These are phyloP conservation scores for Paecilomyces niveus DNA, from an alignment of 2,329 filamentous ascomycete genomes.

Conservation along the genomic window DNA sequence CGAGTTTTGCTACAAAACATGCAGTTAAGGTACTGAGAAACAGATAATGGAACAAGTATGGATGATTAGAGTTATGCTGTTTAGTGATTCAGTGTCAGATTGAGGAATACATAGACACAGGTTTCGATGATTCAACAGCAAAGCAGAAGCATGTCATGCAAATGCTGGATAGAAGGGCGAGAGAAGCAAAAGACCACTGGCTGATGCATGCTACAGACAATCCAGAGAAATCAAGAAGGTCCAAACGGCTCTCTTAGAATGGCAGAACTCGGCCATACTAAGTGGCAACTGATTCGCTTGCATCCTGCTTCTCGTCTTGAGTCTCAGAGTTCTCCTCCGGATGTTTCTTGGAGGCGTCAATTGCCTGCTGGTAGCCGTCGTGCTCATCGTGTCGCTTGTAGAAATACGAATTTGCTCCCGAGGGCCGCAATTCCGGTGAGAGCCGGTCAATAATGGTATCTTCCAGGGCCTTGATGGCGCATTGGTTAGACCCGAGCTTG, in stretches of 20 bases:
- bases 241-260: neutral
- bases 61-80: neutral
- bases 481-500: constrained; percentile 72
- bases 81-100: neutral
- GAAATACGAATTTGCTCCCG: constrained; percentile 48
- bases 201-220: neutral
- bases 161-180: neutral
- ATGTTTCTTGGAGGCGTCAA: constrained; percentile 7
- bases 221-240: neutral
- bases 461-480: constrained; percentile 68
- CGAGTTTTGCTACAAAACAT: too few relatives aligned
- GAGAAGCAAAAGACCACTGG: neutral
- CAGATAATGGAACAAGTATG: too few relatives aligned
- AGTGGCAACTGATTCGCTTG: neutral
- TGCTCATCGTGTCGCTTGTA: constrained; percentile 92
- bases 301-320: neutral
- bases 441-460: constrained; percentile 66
- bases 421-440: constrained; percentile 64
- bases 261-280: neutral
- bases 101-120: neutral
- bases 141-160: neutral
- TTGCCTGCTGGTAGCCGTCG: constrained; percentile 61
- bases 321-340: neutral
- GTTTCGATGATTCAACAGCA: neutral
- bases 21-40: too few relatives aligned